Evolutionary conservation across 805 yeast genomes (phyloP), one percentile per base, ranked within the genome.

Genomic region (Cyberlindnera saturnus): DNA sequence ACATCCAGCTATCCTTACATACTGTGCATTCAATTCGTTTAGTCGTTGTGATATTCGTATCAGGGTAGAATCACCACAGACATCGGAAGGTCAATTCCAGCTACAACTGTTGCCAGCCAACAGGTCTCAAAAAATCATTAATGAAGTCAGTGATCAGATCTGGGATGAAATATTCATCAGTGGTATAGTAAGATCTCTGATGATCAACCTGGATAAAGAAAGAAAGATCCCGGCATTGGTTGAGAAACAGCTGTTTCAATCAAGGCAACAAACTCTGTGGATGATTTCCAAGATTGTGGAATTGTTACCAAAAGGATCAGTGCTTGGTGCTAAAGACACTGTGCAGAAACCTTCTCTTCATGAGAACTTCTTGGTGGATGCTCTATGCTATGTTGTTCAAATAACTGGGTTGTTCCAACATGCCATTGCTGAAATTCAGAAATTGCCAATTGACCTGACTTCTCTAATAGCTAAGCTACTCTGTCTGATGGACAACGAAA

Each of bases 11-110:
- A 57, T 60, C 18, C 59, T 63, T 18, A 80, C 87, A 0, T 79
- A 71, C 50, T 82, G 88, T 60, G 63, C 81, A 14, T 87, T 80
- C 66, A 90, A 93, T 61, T 72, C 82, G 16, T 86, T 93, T 55
- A 32, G 41, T 3, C 74, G 73, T 43, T 74, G 82, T 5, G 99
- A 91, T 60, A 65, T 90, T 33, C 70, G 96, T 17, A 78, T 88
- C 52, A 60, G 79, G 55, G 73, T 77, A 16, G 69, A 71, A 37
- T 74, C 79, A 47, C 83, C 85, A 0, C 77, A 77, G 10, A 62
- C 62, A 15, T 43, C 64, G 1, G 61, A 65, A 5, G 59, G 57
- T 4, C 45, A 55, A 48, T 69, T 41, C 39, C 67, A 55, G 50
- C 38, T 63, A 3, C 59, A 48, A 11, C 32, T 53, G 8, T 53